Evolutionary conservation across 2,329 filamentous ascomycete genomes (phyloP), one percentile per base, ranked within the genome.

Genomic region (Dothistroma pini): DNA sequence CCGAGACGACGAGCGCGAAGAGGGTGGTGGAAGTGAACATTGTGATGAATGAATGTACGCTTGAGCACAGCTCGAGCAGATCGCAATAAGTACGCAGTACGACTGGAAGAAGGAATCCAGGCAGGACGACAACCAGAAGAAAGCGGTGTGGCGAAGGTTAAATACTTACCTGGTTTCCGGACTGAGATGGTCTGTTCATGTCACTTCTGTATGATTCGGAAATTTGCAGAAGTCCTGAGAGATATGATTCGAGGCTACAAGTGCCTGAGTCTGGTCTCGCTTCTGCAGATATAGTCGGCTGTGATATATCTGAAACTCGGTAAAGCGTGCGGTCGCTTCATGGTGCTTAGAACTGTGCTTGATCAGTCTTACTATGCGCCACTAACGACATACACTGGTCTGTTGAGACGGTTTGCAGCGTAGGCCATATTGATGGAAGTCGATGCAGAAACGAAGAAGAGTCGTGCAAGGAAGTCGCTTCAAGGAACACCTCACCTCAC

Each of bases 1-100:
- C 81, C 69, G 71, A 41, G 56, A 61, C 61, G 22, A 60, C 62
- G 49, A 69, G 58, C 48, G 66, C 66, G 38, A 71, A 58, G 38
- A 70, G 25, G 31, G 66, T 53, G 48, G 61, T 60, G 31, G 59
- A 59, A 52, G 67, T 59, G 22, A 63, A 55, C 66, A 71, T 69
- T 32, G 22, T 63, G 48, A 50, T 62, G 44, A 60, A 60, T 12
- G 63, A 65, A 60, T 58, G 61, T 52, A 64, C 56, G 59, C 56
- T 31, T 31, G 51, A 53, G 51, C 22, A 7, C 31, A 6, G 51
- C 51, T 53, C 51, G 31, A 53, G 31, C 51, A 53, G 31, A 11
- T 14, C 8, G 22, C 7, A 1, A 9, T 53, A 6, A 11, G 29
- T 53, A 53, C 29, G 4, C 51, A 35, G 51, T 53, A 19, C 29